These are phyloP conservation scores for Daedaleopsis sinensis DNA, from an alignment of 768 basidiomycete species.

Conservation along the genomic window DNA sequence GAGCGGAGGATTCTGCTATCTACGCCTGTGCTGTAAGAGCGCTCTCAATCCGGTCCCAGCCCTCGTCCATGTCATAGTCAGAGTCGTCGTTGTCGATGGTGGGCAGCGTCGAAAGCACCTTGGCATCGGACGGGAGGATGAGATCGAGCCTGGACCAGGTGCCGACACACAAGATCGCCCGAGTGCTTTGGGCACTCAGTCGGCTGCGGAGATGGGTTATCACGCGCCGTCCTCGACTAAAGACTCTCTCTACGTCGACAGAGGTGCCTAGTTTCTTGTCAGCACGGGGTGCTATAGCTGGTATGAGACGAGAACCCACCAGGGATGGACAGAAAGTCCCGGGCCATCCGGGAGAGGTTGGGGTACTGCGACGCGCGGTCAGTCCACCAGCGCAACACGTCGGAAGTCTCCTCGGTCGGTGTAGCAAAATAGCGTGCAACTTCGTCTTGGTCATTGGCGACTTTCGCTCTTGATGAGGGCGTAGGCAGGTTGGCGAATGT, in stretches of 20 bases:
- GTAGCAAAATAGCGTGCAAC: constrained; percentile 33
- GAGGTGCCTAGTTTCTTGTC: constrained; percentile 38
- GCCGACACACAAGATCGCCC: constrained; percentile 35
- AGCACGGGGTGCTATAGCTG: neutral
- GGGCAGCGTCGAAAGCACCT: neutral
- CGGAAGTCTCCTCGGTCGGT: constrained; percentile 25
- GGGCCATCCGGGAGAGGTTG: constrained; percentile 35
- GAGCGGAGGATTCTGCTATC: neutral
- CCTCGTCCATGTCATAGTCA: constrained; percentile 15
- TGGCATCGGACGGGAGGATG: constrained; percentile 29
- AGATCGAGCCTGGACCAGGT: constrained; percentile 31
- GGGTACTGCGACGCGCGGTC: constrained; percentile 28
- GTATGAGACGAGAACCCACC: too few relatives aligned
- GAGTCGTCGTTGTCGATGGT: constrained; percentile 12
- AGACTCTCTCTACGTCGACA: constrained; percentile 31
- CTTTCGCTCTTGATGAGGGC: constrained; percentile 8
- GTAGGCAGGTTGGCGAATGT: constrained; percentile 34
- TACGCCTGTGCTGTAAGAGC: neutral
- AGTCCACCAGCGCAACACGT: constrained; percentile 38
- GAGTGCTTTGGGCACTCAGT: constrained; percentile 30
- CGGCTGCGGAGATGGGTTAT: constrained; percentile 31
- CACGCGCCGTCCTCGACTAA: constrained; percentile 30
- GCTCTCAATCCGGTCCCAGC: neutral
- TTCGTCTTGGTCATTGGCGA: constrained; percentile 25
- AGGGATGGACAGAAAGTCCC: constrained; percentile 30